Evolutionary conservation across 2,329 filamentous ascomycete species (phyloP).

Genomic region (Rasamsonia emersonii): DNA sequence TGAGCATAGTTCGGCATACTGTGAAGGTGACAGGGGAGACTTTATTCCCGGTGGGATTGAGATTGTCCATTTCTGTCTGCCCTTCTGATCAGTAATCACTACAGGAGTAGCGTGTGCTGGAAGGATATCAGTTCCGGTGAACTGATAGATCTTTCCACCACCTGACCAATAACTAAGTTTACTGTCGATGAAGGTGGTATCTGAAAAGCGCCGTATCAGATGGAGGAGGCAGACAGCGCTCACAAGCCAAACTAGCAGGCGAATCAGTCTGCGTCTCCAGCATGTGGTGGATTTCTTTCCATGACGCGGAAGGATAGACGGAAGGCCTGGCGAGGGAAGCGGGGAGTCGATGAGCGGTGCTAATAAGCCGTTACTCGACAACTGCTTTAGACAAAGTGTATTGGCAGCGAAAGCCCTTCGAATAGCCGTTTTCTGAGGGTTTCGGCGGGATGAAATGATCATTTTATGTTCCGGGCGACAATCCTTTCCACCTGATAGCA

Average conservation of each 20-base stretch:
- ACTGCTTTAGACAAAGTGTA: constrained; percentile 11
- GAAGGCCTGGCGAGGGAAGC: constrained; percentile 62
- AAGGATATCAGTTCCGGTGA: constrained; percentile 57
- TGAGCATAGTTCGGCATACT: constrained; percentile 62
- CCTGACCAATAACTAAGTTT: too few relatives aligned
- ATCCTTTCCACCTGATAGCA: too few relatives aligned
- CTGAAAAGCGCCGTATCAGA: constrained; percentile 22
- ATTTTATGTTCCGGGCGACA: constrained; percentile 12
- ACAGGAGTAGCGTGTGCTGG: constrained; percentile 66
- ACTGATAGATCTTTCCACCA: constrained; percentile 50
- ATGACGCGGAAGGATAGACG: constrained; percentile 57
- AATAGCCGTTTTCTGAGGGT: constrained; percentile 18
- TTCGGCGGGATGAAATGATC: constrained; percentile 24
- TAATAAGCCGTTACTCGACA: constrained; percentile 51
- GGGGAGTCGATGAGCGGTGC: constrained; percentile 58
- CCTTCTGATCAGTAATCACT: constrained; percentile 56
- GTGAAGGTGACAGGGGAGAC: constrained; percentile 58
- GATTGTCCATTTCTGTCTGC: constrained; percentile 67
- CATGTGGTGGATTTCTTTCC: constrained; percentile 53
- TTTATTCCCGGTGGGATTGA: constrained; percentile 59
- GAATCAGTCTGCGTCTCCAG: constrained; percentile 50
- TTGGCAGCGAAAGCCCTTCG: constrained; percentile 13
- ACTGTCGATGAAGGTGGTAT: constrained; percentile 26
- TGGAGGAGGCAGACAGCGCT: constrained; percentile 47
- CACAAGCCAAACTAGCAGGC: constrained; percentile 47